Conservation (phyloP, 2,329 filamentous ascomycete species). For the Pseudomassariella vexata region DNA sequence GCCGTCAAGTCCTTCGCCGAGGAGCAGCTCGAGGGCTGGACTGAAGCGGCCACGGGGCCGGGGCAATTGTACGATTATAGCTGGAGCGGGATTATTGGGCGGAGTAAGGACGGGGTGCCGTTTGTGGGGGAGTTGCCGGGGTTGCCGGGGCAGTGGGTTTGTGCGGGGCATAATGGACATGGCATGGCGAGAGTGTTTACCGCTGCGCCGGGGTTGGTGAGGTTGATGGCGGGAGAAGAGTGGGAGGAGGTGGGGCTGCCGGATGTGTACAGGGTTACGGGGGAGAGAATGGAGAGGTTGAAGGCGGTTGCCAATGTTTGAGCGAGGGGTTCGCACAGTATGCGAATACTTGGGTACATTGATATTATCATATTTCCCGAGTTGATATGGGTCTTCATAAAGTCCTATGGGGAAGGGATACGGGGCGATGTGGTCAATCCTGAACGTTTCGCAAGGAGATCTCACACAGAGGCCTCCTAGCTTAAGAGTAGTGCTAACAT, state of each 20-base stretch:
- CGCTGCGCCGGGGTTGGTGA: conserved; percentile 11
- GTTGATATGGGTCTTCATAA: too few relatives aligned
- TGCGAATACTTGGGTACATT: too few relatives aligned
- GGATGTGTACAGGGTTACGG: conserved; percentile 11
- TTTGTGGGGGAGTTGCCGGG: conserved; percentile 12
- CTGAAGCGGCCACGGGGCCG: conserved; percentile 16
- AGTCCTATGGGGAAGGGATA: too few relatives aligned
- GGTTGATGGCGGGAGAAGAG: conserved; percentile 9
- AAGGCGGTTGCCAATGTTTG: too few relatives aligned
- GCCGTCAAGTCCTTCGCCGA: conserved; percentile 19
- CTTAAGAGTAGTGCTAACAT: too few relatives aligned
- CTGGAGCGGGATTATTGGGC: conserved; percentile 10
- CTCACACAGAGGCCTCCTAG: too few relatives aligned
- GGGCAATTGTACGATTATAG: conserved; percentile 19
- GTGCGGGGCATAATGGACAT: conserved; percentile 13
- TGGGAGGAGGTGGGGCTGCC: conserved; percentile 10
- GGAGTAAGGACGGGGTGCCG: conserved; percentile 10
- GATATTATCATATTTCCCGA: too few relatives aligned
- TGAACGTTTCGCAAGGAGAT: too few relatives aligned
- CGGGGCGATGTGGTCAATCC: too few relatives aligned
- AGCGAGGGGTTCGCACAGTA: too few relatives aligned
- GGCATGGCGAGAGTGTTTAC: conserved; percentile 14
- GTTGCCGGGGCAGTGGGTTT: conserved; percentile 11
- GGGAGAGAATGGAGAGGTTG: conserved; percentile 5
- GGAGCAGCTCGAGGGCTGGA: conserved; percentile 19